phyloP scores from a whole-genome alignment of 2,329 filamentous ascomycete species.

The Nannizzia gypsea region DNA sequence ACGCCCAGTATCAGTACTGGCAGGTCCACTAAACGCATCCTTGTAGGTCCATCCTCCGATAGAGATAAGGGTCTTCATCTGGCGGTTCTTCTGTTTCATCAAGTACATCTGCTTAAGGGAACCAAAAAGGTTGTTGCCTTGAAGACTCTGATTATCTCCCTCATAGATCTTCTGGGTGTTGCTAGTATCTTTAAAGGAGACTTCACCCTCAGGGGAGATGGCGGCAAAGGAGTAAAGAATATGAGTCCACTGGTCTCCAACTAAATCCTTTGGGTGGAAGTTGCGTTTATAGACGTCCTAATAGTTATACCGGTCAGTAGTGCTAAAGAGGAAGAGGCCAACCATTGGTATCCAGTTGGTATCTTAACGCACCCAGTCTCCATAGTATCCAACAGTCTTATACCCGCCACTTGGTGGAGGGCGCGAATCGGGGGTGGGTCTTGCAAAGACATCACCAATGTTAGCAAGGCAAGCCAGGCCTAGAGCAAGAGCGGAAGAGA shows the following conservation, averaged over 20 bases:
- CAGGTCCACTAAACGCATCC: constrained; percentile 60
- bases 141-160: constrained; percentile 53
- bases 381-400: constrained; percentile 11
- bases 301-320: background rate
- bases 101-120: constrained; percentile 65
- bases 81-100: constrained; percentile 63
- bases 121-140: constrained; percentile 62
- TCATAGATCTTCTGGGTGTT: constrained; percentile 59
- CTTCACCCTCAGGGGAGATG: constrained; percentile 64
- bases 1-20: constrained; percentile 47
- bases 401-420: background rate
- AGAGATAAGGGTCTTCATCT: constrained; percentile 67
- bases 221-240: constrained; percentile 88
- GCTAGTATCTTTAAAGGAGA: constrained; percentile 59
- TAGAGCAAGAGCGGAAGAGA: constrained; percentile 3
- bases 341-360: background rate
- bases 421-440: background rate
- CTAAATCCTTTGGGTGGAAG: constrained; percentile 74
- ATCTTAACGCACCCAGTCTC: constrained; percentile 10
- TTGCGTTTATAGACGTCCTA: constrained; percentile 77
- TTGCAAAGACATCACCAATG: background rate
- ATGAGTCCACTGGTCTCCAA: constrained; percentile 71
- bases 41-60: constrained; percentile 75
- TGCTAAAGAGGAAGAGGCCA: background rate
- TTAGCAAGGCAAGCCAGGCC: constrained; percentile 5